Percentiles rank a stretch among this genome's conserved stretches.
Evolutionary conservation across 2,329 filamentous ascomycete species (phyloP).

Genomic region (Trichoderma lentiforme): DNA sequence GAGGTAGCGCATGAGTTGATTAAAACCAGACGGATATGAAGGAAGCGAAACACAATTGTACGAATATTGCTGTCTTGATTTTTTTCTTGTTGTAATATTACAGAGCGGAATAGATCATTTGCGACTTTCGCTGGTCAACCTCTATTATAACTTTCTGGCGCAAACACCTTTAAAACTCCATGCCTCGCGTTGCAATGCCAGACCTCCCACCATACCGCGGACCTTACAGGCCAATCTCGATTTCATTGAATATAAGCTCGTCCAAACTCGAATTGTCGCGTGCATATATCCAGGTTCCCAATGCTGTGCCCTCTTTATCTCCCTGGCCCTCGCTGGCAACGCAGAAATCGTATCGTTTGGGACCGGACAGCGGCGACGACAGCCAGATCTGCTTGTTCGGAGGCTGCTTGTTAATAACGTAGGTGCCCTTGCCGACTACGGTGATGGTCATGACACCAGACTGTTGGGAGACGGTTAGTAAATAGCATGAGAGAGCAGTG

Average conservation of each 20-base stretch:
- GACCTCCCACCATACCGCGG: background rate
- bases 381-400: constrained; percentile 98
- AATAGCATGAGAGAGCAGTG: background rate
- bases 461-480: constrained; percentile 43
- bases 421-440: constrained; percentile 69
- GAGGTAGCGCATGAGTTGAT: background rate
- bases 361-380: constrained; percentile 83
- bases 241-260: constrained; percentile 70
- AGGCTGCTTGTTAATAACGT: constrained; percentile 97
- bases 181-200: background rate
- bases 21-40: background rate
- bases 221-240: constrained; percentile 59
- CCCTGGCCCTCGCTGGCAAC: constrained; percentile 64
- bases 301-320: constrained; percentile 72
- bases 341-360: constrained; percentile 93
- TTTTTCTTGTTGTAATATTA: background rate
- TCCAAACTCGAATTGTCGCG: constrained; percentile 76
- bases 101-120: constrained; percentile 2
- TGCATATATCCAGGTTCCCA: constrained; percentile 82
- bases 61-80: background rate
- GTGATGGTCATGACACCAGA: constrained; percentile 79
- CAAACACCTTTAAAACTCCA: background rate
- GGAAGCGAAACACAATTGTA: background rate
- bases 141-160: constrained; percentile 4
- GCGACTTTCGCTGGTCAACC: background rate